A percentile compares a stretch with the other conserved stretches of the same genome.
phyloP scores from a whole-genome alignment of 2,329 filamentous ascomycete genomes.

The Plenodomus lindquistii region DNA sequence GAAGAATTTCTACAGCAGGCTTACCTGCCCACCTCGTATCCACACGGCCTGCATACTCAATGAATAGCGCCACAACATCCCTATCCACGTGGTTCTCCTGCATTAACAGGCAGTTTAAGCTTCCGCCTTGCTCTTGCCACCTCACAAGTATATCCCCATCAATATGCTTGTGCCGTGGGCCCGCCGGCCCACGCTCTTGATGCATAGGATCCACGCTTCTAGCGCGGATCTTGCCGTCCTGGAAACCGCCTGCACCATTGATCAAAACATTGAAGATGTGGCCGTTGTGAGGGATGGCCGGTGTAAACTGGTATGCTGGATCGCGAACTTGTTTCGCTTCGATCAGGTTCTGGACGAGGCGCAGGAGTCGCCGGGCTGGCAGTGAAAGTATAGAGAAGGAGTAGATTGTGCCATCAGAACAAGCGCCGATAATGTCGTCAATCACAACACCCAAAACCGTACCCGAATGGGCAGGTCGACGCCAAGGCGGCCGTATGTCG shows the following conservation, averaged over 20 bases:
- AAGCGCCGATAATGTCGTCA: conserved; percentile 55
- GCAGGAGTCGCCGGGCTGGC: conserved; percentile 68
- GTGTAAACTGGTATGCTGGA: conserved; percentile 13
- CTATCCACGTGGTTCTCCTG: conserved; percentile 17
- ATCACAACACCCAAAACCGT: conserved; percentile 43
- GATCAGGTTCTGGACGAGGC: conserved; percentile 70
- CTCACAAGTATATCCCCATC: conserved; percentile 48
- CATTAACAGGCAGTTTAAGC: conserved; percentile 21
- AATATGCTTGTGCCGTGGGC: conserved; percentile 40
- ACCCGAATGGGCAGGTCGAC: conserved; percentile 13
- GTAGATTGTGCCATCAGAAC: conserved; percentile 57
- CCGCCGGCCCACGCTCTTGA: conserved; percentile 15
- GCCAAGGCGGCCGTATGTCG: conserved; percentile 47
- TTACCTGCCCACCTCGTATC: conserved; percentile 14
- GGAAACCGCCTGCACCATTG: conserved; percentile 24
- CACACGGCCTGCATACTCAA: conserved; percentile 26
- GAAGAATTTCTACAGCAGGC: conserved; percentile 5
- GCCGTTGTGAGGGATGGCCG: conserved; percentile 15
- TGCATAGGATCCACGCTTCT: conserved; percentile 33
- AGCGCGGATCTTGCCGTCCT: conserved; percentile 20
- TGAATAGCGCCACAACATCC: conserved; percentile 25
- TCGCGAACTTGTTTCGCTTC: conserved; percentile 22
- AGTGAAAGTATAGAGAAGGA: conserved; percentile 67
- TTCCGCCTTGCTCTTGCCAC: conserved; percentile 31
- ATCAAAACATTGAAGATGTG: conserved; percentile 28